Percentiles rank a stretch among this genome's conserved stretches.
These are phyloP conservation scores for Fennellomyces sp. DNA, from an alignment of 371 early-diverging fungal species.

Conservation along the genomic window DNA sequence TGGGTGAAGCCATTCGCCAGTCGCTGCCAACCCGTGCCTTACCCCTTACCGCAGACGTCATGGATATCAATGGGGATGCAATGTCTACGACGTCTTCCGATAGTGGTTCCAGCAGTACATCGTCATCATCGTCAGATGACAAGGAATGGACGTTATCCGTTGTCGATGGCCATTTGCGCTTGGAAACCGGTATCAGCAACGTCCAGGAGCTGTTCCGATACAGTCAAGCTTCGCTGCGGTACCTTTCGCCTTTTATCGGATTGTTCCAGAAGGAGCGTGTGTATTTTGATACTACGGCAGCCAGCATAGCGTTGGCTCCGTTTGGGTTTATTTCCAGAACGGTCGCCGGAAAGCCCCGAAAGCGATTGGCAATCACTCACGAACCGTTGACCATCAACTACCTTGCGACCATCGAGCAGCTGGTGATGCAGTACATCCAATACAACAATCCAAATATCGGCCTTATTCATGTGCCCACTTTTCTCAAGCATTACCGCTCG, in stretches of 20 bases:
- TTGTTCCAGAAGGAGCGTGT: constrained; percentile 5
- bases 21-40: neutral
- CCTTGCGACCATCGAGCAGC: neutral
- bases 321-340: neutral
- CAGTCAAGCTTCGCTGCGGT: constrained; percentile 12
- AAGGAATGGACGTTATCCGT: constrained; percentile 15
- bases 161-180: constrained; percentile 10
- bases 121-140: neutral
- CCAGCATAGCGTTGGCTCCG: neutral
- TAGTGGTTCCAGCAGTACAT: too few relatives aligned
- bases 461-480: constrained; percentile 11
- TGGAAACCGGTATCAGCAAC: constrained; percentile 10
- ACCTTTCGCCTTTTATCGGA: constrained; percentile 15
- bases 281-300: neutral
- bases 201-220: constrained; percentile 8
- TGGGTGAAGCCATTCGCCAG: neutral
- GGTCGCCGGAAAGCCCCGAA: neutral
- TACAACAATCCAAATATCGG: neutral
- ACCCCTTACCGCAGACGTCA: too few relatives aligned
- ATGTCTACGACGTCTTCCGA: neutral
- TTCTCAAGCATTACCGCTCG: constrained; percentile 4
- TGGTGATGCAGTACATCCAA: neutral
- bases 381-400: neutral
- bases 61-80: too few relatives aligned
- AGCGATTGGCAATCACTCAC: neutral